Percentiles rank a stretch among this genome's conserved stretches.
Evolutionary conservation across 1,284 basidiomycete genomes (phyloP).

Genomic region (Apiotrichum porosum): DNA sequence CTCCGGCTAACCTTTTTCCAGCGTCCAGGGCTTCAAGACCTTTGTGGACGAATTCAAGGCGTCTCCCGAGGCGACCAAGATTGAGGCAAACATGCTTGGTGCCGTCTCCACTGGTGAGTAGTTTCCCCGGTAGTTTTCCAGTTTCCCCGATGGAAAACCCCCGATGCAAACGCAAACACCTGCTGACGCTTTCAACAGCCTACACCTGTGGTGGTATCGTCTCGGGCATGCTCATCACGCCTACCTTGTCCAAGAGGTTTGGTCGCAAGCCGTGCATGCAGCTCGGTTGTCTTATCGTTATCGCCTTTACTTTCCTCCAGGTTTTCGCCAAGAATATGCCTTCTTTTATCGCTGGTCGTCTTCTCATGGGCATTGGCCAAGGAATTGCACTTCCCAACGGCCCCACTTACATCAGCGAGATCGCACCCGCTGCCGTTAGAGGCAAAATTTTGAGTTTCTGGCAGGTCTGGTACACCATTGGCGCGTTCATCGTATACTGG

Average conservation of each 20-base stretch:
- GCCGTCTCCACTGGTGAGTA: background rate
- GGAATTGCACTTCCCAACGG: background rate
- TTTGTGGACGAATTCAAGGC: background rate
- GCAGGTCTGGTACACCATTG: background rate
- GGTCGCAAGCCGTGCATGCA: background rate
- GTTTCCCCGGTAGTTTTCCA: too few species aligned
- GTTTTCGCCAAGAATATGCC: background rate
- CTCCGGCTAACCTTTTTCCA: too few species aligned
- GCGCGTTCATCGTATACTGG: background rate
- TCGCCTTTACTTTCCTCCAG: background rate
- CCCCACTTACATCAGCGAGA: background rate
- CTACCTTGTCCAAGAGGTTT: background rate
- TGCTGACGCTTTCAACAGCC: background rate
- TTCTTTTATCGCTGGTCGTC: background rate
- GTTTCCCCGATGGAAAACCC: too few species aligned
- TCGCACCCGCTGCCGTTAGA: background rate
- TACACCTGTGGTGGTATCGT: background rate
- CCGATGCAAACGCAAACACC: too few species aligned
- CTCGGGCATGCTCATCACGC: background rate
- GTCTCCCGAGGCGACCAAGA: background rate
- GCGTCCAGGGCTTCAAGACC: background rate
- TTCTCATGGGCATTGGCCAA: background rate
- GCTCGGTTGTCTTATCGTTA: background rate
- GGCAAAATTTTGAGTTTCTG: background rate
- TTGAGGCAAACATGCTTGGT: background rate